These are phyloP conservation scores for Hypomyces perniciosus DNA, from an alignment of 2,329 filamentous ascomycete genomes.

Conservation along the genomic window DNA sequence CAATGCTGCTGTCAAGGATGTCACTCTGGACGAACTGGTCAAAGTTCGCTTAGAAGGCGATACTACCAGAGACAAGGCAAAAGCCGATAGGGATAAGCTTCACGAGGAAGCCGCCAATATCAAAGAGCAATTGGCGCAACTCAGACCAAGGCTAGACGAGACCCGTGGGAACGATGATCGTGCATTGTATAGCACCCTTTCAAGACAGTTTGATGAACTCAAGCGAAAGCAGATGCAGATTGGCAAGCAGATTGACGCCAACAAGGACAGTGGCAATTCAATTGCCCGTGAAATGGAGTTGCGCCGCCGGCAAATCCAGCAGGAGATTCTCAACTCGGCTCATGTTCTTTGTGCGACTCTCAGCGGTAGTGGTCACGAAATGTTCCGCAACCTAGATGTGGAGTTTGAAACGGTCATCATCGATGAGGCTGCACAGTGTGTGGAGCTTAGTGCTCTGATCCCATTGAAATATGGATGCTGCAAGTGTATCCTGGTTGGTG, in stretches of 20 bases:
- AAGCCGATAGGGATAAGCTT: conserved; percentile 51
- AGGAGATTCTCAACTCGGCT: conserved; percentile 82
- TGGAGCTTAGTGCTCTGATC: conserved; percentile 92
- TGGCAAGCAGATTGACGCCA: conserved; percentile 76
- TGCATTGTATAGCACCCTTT: conserved; percentile 47
- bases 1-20: conserved; percentile 80
- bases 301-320: conserved; percentile 75
- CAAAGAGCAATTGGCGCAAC: conserved; percentile 65
- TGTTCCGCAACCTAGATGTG: conserved; percentile 89
- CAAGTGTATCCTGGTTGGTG: conserved; percentile 94
- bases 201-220: conserved; percentile 70
- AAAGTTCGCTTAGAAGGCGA: conserved; percentile 62
- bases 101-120: conserved; percentile 62
- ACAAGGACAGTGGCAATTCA: conserved; percentile 79
- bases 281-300: conserved; percentile 80
- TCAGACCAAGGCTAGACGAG: conserved; percentile 67
- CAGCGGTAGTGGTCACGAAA: conserved; percentile 92
- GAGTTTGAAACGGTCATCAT: conserved; percentile 99
- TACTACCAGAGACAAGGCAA: conserved; percentile 51
- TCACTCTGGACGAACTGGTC: conserved; percentile 90
- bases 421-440: conserved; percentile 96
- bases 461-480: conserved; percentile 95
- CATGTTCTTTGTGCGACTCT: conserved; percentile 94
- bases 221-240: conserved; percentile 69
- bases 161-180: conserved; percentile 52